These are phyloP conservation scores for Pseudomonodictys pantanalensis DNA, from an alignment of 495 filamentous ascomycete species.

Conservation along the genomic window DNA sequence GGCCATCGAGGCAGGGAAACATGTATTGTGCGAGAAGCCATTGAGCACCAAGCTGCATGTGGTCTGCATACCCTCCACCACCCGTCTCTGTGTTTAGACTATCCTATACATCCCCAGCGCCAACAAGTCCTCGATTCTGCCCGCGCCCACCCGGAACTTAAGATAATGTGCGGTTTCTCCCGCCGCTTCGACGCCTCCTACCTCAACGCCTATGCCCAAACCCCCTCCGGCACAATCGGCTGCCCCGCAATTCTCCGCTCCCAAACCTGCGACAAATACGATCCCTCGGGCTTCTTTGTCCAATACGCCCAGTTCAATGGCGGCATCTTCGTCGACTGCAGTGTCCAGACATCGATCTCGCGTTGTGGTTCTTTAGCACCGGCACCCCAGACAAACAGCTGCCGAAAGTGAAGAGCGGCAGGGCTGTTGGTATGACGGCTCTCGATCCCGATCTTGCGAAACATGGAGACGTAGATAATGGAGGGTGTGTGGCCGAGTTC, in stretches of 20 bases:
- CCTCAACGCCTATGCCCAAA: slow-evolving; percentile 36
- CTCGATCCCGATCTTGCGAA: slow-evolving; percentile 59
- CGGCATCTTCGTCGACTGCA: slow-evolving; percentile 51
- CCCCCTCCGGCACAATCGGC: slow-evolving; percentile 40
- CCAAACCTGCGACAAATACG: slow-evolving; percentile 47
- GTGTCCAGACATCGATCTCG: slow-evolving; percentile 51
- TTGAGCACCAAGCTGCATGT: slow-evolving; percentile 39
- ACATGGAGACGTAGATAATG: slow-evolving; percentile 62
- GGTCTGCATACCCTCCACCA: slow-evolving; percentile 12
- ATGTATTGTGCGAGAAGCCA: slow-evolving; percentile 49
- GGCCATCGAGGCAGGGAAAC: slow-evolving; percentile 41
- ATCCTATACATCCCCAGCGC: slow-evolving; percentile 23
- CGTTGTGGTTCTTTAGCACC: slow-evolving; percentile 46
- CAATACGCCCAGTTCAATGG: slow-evolving; percentile 45
- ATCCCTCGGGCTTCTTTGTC: slow-evolving; percentile 49
- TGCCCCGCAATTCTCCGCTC: slow-evolving; percentile 46
- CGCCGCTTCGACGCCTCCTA: slow-evolving; percentile 46
- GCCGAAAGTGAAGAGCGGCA: slow-evolving; percentile 46
- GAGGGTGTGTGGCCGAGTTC: slow-evolving; percentile 63
- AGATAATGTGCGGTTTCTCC: slow-evolving; percentile 46
- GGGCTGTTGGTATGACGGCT: slow-evolving; percentile 56
- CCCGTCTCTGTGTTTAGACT: neutral
- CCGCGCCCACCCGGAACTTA: slow-evolving; percentile 38
- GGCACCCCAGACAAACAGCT: slow-evolving; percentile 32
- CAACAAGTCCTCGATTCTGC: slow-evolving; percentile 42